Evolutionary conservation across 352 stramenopile genomes (phyloP), one percentile per base, ranked within the genome.

Genomic region (Phytopythium chamaehyphon): DNA sequence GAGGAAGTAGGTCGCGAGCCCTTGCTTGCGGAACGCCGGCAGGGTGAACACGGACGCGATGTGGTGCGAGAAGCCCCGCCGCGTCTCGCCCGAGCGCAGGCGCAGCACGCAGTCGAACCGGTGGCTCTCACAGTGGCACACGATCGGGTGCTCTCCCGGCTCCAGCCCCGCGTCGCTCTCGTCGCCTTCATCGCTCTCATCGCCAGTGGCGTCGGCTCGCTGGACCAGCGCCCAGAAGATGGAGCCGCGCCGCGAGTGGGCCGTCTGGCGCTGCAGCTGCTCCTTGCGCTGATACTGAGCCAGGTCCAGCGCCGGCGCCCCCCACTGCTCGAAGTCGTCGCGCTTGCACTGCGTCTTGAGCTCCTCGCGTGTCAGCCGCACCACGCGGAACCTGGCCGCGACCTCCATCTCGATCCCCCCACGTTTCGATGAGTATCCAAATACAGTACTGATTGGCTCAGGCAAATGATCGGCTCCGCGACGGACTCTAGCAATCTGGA

Each of bases 171-270:
- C 46, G 24, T 77, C 62, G 36, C 64, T 57, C 1, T 40, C 48
- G 12, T 54, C 45, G n/a, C 9, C 28, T n/a, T 54, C 44, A 23
- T 52, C 52, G 6, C 45, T 26, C 16, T 24, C 19, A 6, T 60
- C 28, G 28, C 28, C 9, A 9, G 5, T 33, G 28, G 28, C 40
- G 19, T 68, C 65, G 23, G 31, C 33, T 18, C 55, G 55, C 44
- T 73, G 66, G 5, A 86, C 72, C 0, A 84, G 69, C 1, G 70
- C 75, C 69, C 71, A 86, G 66, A 76, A 86, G 56, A 82, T 65
- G 12, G 75, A 67, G 9, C 69, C 65, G 11, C 51, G 50, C 51
- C 70, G 44, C 10, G 75, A 76, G 46, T 79, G 75, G 6, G 62
- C 40, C 4, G 66, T 83, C 21, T 46, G 48, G 15, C 76, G 76